phyloP scores from a whole-genome alignment of 2,329 filamentous ascomycete species.

The Chrysosphaeria jannelii region DNA sequence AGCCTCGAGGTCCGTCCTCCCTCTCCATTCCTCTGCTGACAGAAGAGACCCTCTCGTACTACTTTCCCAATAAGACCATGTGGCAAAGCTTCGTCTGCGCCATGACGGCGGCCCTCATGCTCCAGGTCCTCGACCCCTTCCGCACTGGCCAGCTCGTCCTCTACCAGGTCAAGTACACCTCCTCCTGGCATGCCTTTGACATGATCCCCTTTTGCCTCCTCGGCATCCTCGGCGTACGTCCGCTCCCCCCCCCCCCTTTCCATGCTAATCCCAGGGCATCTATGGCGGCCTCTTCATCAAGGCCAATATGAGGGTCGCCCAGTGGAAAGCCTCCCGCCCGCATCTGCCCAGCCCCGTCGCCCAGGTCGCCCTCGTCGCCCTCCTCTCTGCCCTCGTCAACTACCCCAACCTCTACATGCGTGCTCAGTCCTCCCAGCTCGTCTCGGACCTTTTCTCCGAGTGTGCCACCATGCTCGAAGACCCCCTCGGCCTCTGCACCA shows the following conservation, averaged over 20 bases:
- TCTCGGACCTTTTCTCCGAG: constrained; percentile 75
- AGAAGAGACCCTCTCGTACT: constrained; percentile 59
- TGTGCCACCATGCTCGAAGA: constrained; percentile 62
- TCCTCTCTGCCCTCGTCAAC: constrained; percentile 67
- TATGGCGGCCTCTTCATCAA: constrained; percentile 91
- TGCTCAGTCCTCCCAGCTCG: constrained; percentile 68
- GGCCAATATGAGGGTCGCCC: constrained; percentile 61
- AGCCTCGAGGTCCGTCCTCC: constrained; percentile 40
- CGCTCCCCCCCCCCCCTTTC: background rate
- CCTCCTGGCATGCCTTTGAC: constrained; percentile 83
- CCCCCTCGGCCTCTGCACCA: constrained; percentile 70
- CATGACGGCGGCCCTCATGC: constrained; percentile 86
- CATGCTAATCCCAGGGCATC: constrained; percentile 26
- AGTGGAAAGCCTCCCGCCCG: constrained; percentile 37
- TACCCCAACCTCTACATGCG: constrained; percentile 94
- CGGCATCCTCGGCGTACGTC: constrained; percentile 38
- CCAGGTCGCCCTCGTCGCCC: constrained; percentile 53
- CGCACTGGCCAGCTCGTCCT: constrained; percentile 83
- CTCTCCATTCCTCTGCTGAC: background rate
- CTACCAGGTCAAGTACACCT: constrained; percentile 83
- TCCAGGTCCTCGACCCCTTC: constrained; percentile 84
- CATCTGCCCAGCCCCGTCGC: constrained; percentile 38
- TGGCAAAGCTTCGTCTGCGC: constrained; percentile 98
- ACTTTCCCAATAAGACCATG: constrained; percentile 98
- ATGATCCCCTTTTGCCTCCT: constrained; percentile 64